A percentile compares a stretch with the other conserved stretches of the same genome.
Evolutionary conservation across 2,329 filamentous ascomycete species (phyloP).

Genomic region (Cladosporium oxysporum): DNA sequence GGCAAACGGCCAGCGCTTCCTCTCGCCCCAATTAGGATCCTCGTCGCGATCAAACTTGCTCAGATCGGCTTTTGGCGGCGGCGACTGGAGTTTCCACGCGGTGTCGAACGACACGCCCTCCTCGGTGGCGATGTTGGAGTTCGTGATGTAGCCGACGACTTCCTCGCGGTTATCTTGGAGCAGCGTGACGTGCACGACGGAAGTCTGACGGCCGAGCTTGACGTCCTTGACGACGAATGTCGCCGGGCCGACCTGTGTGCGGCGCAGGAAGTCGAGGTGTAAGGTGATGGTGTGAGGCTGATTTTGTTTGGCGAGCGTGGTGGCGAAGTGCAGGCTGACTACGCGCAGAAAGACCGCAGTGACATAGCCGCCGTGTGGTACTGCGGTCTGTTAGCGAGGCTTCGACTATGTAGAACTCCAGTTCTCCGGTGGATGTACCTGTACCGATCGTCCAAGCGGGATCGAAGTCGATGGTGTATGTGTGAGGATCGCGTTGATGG

Average conservation of each 20-base stretch:
- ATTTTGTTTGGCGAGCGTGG: conserved; percentile 58
- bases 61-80: conserved; percentile 46
- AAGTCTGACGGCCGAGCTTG: conserved; percentile 65
- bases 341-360: conserved; percentile 63
- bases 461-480: conserved; percentile 58
- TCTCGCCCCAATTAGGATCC: conserved; percentile 53
- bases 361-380: conserved; percentile 71
- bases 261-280: conserved; percentile 66
- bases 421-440: conserved; percentile 44
- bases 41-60: conserved; percentile 43
- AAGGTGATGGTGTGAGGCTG: conserved; percentile 65
- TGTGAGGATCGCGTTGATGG: conserved; percentile 54
- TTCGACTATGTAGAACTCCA: neutral
- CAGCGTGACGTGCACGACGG: conserved; percentile 64
- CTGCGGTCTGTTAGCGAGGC: conserved; percentile 42
- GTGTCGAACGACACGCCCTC: conserved; percentile 59
- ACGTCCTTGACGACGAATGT: conserved; percentile 61
- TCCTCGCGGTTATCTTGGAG: conserved; percentile 55
- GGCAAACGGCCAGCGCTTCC: conserved; percentile 46
- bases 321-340: conserved; percentile 59
- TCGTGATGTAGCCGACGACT: conserved; percentile 66
- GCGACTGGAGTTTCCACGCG: conserved; percentile 53
- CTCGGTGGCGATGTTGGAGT: conserved; percentile 63
- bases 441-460: conserved; percentile 67
- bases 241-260: conserved; percentile 60